Conservation (phyloP, 1,284 basidiomycete species). For the Schizopora paradoxa region DNA sequence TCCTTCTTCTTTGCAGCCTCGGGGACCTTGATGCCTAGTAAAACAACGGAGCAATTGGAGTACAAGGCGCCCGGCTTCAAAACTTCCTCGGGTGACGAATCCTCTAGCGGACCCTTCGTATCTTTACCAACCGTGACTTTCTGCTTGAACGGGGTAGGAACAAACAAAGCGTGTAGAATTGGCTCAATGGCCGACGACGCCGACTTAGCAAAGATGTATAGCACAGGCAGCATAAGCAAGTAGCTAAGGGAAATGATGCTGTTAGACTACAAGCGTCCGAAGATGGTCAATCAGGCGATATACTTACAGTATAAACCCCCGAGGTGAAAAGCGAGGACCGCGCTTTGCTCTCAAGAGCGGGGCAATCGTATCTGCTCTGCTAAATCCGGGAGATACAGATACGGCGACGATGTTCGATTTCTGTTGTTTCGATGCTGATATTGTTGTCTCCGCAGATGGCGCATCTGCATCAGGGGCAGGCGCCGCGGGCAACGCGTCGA, state of each 20-base stretch:
- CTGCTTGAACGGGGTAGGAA: conserved; percentile 67
- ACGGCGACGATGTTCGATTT: conserved; percentile 69
- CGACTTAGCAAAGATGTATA: conserved; percentile 59
- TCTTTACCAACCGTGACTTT: conserved; percentile 20
- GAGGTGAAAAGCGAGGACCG: conserved; percentile 19
- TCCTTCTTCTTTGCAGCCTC: conserved; percentile 7
- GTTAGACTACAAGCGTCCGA: not conserved
- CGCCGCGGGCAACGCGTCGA: conserved; percentile 66
- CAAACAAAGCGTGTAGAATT: conserved; percentile 64
- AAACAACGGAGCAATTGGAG: conserved; percentile 24
- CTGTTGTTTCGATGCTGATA: conserved; percentile 28
- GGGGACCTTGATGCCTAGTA: conserved; percentile 2
- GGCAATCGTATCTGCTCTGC: conserved; percentile 58
- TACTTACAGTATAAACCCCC: conserved; percentile 16
- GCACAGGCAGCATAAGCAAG: conserved; percentile 50
- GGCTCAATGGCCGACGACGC: conserved; percentile 53
- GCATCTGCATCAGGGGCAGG: conserved; percentile 50
- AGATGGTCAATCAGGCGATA: no score
- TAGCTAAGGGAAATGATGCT: conserved; percentile 37
- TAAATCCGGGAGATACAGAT: conserved; percentile 68
- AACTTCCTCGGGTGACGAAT: conserved; percentile 17
- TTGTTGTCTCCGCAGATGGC: conserved; percentile 14
- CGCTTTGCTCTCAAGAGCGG: conserved; percentile 48
- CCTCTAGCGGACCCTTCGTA: conserved; percentile 4
- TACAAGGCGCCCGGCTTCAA: conserved; percentile 27